These are phyloP conservation scores for maize (Zea mays) DNA, from an alignment of 176 grass and related monocot genomes.

Conservation along the genomic window DNA sequence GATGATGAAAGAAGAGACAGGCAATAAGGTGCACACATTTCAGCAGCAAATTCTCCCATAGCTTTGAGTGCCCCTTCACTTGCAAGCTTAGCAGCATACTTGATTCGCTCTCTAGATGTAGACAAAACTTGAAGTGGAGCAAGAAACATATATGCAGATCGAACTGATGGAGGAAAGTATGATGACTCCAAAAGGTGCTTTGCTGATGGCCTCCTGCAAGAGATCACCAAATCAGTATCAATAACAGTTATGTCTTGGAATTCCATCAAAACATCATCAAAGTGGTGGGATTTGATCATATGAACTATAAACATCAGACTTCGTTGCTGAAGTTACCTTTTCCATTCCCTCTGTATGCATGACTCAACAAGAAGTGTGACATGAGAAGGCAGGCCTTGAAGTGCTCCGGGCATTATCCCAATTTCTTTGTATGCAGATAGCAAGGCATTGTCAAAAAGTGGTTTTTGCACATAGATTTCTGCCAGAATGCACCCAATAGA, in stretches of 20 bases:
- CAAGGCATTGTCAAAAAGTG: constrained; percentile 75
- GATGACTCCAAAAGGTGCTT: constrained; percentile 78
- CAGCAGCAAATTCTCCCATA: constrained; percentile 82
- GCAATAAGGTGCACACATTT: constrained; percentile 86
- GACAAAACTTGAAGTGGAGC: constrained; percentile 79
- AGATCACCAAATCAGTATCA: constrained; percentile 19
- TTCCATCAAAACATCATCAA: constrained; percentile 23
- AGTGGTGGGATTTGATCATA: constrained; percentile 9
- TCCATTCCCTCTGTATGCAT: constrained; percentile 81
- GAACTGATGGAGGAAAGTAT: constrained; percentile 81
- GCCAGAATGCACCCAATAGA: constrained; percentile 82
- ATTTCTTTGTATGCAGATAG: constrained; percentile 86
- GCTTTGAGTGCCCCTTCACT: constrained; percentile 70
- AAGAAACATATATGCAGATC: constrained; percentile 85
- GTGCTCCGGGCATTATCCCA: constrained; percentile 55
- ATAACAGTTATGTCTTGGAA: constrained; percentile 26
- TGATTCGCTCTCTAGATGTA: constrained; percentile 61
- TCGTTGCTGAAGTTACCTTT: constrained; percentile 57
- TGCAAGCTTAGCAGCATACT: constrained; percentile 82
- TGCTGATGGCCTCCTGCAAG: constrained; percentile 78
- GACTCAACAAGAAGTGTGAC: constrained; percentile 78
- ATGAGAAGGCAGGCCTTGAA: constrained; percentile 82
- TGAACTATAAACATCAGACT: constrained; percentile 24
- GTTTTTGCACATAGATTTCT: constrained; percentile 79
- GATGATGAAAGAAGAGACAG: constrained; percentile 64